Conservation (phyloP, 371 early-diverging fungal species). For the Rhizopus delemar region DNA sequence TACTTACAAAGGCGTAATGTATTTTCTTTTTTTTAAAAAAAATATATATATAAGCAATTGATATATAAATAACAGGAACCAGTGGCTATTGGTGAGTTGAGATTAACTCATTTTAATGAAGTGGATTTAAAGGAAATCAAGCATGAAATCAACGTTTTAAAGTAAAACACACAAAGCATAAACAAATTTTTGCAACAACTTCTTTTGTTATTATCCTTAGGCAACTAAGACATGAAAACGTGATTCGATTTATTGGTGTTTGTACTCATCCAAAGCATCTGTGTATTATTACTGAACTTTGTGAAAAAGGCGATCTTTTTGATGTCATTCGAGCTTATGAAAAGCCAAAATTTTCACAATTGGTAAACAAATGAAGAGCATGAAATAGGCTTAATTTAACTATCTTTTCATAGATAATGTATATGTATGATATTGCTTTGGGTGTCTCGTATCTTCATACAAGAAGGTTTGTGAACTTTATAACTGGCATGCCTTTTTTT, state of each 20-base stretch:
- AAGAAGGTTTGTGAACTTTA: too few relatives aligned
- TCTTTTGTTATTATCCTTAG: too few relatives aligned
- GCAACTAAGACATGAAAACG: slow-evolving; percentile 78
- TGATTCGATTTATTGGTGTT: slow-evolving; percentile 75
- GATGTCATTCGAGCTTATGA: slow-evolving; percentile 70
- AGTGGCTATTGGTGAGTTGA: slow-evolving; percentile 74
- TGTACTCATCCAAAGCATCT: slow-evolving; percentile 67
- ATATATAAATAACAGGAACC: too few relatives aligned
- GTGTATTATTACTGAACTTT: slow-evolving; percentile 77
- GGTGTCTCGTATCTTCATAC: too few relatives aligned
- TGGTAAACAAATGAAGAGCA: too few relatives aligned
- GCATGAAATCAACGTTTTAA: slow-evolving; percentile 76
- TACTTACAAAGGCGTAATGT: too few relatives aligned
- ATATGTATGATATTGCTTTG: too few relatives aligned
- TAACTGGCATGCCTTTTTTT: too few relatives aligned
- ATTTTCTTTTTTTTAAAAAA: too few relatives aligned
- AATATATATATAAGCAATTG: too few relatives aligned
- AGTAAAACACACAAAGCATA: slow-evolving; percentile 45
- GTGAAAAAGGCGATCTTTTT: slow-evolving; percentile 74
- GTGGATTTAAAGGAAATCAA: slow-evolving; percentile 75
- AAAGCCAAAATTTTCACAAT: slow-evolving; percentile 66
- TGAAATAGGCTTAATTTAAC: too few relatives aligned
- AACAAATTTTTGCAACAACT: background rate
- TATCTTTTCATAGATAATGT: slow-evolving; percentile 32
- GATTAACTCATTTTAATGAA: slow-evolving; percentile 65